Base-by-base conservation (phyloP, 768 basidiomycete species). In the Sporobolomyces roseus region DNA sequence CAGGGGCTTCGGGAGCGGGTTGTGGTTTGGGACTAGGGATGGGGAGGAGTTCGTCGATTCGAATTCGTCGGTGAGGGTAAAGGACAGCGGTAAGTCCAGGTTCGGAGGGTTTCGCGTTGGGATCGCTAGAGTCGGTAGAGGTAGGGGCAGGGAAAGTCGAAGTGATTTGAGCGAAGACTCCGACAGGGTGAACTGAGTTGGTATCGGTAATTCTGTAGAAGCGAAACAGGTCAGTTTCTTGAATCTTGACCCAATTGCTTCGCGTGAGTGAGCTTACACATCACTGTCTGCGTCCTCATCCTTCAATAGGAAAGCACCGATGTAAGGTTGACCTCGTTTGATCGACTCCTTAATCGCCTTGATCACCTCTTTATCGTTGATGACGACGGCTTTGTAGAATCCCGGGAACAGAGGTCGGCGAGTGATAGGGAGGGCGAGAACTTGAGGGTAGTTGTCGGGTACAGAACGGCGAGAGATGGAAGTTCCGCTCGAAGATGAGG, bases 381-480 rank as follows among this genome's bases (percentile, higher is more conserved):
- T 84, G 65, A 97, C 92, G 56, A 98, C 93, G 3, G 93, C 94
- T 78, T 97, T 96, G 84, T 97, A 97, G 79, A 97, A 96, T 35
- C 93, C 92, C 6, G 94, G 94, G 81, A 97, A 97, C 52, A 97
- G 86, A 1, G 94, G 94, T 23, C 94, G 85, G 49, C 93, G 87
- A 36, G 92, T 92, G 67, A 98, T 97, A 5, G 94, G 94, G 0
- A 98, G 85, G 3, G 93, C 94, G 32, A 98, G 84, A 49, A 97
- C 88, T 77, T 94, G 91, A 1, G 94, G 93, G 79, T 97, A 97
- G 29, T 66, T 52, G 41, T 73, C 67, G 21, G 71, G 71, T 5
- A 73, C 67, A 10, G 64, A 63, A 8, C 71, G 61, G 32, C 51
- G 53, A 3, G 56, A 60, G 56, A 73, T 30, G 7, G 67, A 46